A percentile compares a stretch with the other conserved stretches of the same genome.
Conservation (phyloP, 2,329 filamentous ascomycete genomes). For the Diaporthe citri region DNA sequence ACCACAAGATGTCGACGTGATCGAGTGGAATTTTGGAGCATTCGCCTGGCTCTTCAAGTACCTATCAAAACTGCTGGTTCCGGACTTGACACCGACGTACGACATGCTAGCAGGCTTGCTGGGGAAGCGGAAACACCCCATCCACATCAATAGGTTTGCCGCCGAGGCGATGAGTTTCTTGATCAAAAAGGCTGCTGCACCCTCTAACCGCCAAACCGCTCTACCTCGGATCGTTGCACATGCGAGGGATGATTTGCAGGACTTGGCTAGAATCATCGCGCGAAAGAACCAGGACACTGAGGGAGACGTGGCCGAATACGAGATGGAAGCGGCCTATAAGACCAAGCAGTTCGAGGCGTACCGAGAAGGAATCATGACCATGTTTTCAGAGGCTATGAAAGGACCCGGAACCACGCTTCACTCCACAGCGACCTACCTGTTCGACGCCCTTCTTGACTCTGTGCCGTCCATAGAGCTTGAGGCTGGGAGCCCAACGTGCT, state of each 20-base stretch:
- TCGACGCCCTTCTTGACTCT: constrained; percentile 63
- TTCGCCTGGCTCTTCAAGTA: constrained; percentile 98
- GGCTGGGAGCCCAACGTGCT: constrained; percentile 60
- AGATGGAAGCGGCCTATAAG: constrained; percentile 51
- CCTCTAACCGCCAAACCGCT: constrained; percentile 80
- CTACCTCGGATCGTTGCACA: constrained; percentile 79
- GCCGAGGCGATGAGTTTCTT: constrained; percentile 96
- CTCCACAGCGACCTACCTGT: constrained; percentile 68
- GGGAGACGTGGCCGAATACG: constrained; percentile 28
- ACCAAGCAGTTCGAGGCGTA: constrained; percentile 76
- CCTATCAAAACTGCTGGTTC: constrained; percentile 86
- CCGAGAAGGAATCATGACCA: constrained; percentile 88
- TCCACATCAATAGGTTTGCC: constrained; percentile 90
- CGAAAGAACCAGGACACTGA: constrained; percentile 6
- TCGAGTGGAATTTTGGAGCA: constrained; percentile 97
- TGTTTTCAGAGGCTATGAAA: constrained; percentile 87
- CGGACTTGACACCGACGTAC: constrained; percentile 87
- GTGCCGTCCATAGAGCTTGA: constrained; percentile 64
- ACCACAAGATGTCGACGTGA: constrained; percentile 85
- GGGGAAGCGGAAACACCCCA: constrained; percentile 84
- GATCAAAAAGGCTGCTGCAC: constrained; percentile 86
- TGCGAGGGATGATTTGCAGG: constrained; percentile 76
- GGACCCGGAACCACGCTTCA: constrained; percentile 71
- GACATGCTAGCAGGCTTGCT: constrained; percentile 86
- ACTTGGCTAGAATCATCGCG: constrained; percentile 43